These are phyloP conservation scores for Pulveroboletus sp. DNA, from an alignment of 768 basidiomycete species.

Conservation along the genomic window DNA sequence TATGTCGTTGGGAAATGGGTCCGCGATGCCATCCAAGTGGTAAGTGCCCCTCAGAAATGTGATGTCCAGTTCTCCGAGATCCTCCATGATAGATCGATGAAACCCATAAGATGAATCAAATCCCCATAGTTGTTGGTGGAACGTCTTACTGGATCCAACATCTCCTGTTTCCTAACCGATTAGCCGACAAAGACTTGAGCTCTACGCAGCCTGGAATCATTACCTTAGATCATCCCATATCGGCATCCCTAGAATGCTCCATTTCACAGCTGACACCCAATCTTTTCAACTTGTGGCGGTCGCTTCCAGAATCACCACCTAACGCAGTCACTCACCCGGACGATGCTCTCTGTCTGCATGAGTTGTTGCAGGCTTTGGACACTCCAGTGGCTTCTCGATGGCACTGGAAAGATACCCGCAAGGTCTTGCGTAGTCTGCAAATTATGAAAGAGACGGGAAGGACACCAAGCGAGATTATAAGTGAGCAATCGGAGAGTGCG, in stretches of 20 bases:
- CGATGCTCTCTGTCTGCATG: constrained; percentile 59
- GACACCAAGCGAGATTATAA: constrained; percentile 63
- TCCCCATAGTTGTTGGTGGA: constrained; percentile 93
- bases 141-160: constrained; percentile 98
- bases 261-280: constrained; percentile 45
- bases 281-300: constrained; percentile 46
- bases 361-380: constrained; percentile 66
- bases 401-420: constrained; percentile 96
- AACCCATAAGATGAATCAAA: constrained; percentile 52
- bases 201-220: constrained; percentile 1
- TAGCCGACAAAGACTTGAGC: constrained; percentile 35
- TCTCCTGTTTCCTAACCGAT: constrained; percentile 80
- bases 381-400: constrained; percentile 71
- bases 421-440: constrained; percentile 74
- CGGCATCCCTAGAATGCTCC: constrained; percentile 38
- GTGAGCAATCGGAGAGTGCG: constrained; percentile 49
- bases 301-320: constrained; percentile 58
- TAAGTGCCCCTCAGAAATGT: constrained; percentile 37
- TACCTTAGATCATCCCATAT: constrained; percentile 15
- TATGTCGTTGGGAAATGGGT: constrained; percentile 89
- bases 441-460: constrained; percentile 71
- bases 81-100: constrained; percentile 59
- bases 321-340: constrained; percentile 53
- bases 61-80: background rate
- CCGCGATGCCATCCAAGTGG: constrained; percentile 69